Evolutionary conservation across 1,284 basidiomycete genomes (phyloP).

Genomic region (Volvariella surrecta): DNA sequence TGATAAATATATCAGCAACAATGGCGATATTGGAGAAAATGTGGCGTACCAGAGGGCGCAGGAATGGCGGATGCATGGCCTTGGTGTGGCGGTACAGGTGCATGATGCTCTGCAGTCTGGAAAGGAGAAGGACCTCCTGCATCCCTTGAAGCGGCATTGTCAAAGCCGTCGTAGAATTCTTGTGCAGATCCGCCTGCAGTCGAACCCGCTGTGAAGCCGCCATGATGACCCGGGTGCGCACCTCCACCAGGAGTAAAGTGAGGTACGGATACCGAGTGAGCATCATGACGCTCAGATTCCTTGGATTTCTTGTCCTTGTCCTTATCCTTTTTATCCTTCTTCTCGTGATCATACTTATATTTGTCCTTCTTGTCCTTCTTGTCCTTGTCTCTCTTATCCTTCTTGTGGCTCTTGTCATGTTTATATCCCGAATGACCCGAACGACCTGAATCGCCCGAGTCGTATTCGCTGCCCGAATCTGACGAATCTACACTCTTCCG

Average conservation of each 20-base stretch:
- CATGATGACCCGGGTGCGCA: background rate
- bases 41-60: too few species aligned
- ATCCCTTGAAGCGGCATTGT: conserved; percentile 13
- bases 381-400: conserved; percentile 11
- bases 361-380: conserved; percentile 8
- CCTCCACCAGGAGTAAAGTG: background rate
- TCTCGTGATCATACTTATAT: conserved; percentile 2
- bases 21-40: too few species aligned
- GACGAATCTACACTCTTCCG: conserved; percentile 21
- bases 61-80: too few species aligned
- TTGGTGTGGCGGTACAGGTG: too few species aligned
- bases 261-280: conserved; percentile 3
- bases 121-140: too few species aligned
- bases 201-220: conserved; percentile 5
- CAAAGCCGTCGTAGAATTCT: conserved; percentile 12
- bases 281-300: conserved; percentile 9
- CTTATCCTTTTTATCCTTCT: conserved; percentile 9
- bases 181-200: conserved; percentile 5
- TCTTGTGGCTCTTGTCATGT: conserved; percentile 12
- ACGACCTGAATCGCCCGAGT: conserved; percentile 12
- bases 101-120: too few species aligned
- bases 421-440: conserved; percentile 17
- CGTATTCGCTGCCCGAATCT: conserved; percentile 10
- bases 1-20: too few species aligned
- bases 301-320: conserved; percentile 15